Conservation (phyloP, 805 yeast species). For the Metschnikowia corniflorae region DNA sequence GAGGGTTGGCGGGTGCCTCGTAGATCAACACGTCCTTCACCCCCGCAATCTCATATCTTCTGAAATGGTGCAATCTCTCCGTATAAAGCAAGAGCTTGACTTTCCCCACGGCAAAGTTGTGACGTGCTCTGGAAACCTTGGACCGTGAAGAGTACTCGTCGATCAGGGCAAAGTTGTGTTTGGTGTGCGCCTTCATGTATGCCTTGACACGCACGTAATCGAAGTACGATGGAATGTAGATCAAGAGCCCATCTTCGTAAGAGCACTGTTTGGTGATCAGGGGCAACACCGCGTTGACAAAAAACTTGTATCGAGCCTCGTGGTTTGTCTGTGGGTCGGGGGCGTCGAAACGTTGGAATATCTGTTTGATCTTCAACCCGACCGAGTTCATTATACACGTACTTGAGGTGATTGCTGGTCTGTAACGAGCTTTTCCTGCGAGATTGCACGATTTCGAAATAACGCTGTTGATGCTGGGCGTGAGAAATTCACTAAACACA, state of each 20-base stretch:
- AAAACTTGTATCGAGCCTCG: constrained; percentile 76
- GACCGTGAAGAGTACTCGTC: constrained; percentile 80
- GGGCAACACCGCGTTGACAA: constrained; percentile 71
- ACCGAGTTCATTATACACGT: constrained; percentile 58
- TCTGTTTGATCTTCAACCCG: constrained; percentile 64
- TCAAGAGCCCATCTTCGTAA: constrained; percentile 68
- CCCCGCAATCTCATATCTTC: constrained; percentile 81
- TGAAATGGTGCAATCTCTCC: constrained; percentile 89
- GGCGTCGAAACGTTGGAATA: constrained; percentile 66
- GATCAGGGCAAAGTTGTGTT: constrained; percentile 61
- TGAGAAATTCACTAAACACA: constrained; percentile 66
- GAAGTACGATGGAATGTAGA: constrained; percentile 81
- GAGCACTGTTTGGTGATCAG: constrained; percentile 59
- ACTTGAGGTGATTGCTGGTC: constrained; percentile 41
- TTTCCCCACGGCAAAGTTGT: constrained; percentile 60
- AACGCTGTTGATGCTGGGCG: constrained; percentile 78
- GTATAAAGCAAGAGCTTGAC: constrained; percentile 78
- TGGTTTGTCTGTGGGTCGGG: constrained; percentile 51
- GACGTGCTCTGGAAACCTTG: constrained; percentile 67
- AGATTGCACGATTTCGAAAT: constrained; percentile 48
- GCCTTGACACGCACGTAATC: constrained; percentile 81
- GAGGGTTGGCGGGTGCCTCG: constrained; percentile 80
- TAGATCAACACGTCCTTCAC: constrained; percentile 80
- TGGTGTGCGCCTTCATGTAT: constrained; percentile 60
- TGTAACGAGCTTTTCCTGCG: constrained; percentile 58